These are phyloP conservation scores for Podila epigama DNA, from an alignment of 192 early-diverging fungal genomes.

Conservation along the genomic window DNA sequence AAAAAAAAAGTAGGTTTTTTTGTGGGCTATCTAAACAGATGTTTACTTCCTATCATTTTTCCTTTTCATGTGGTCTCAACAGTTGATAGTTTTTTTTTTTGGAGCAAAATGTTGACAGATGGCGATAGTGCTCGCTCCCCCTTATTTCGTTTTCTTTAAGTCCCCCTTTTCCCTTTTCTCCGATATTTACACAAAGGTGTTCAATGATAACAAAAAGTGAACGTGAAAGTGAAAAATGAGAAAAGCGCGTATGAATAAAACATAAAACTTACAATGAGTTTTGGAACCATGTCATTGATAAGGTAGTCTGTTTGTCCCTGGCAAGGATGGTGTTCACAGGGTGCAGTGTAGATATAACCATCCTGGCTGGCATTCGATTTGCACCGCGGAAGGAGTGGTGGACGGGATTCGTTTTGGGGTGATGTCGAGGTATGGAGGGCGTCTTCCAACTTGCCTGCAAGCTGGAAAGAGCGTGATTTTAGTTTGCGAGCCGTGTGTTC, in stretches of 20 bases:
- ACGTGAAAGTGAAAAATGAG: background rate
- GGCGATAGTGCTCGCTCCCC: too few relatives aligned
- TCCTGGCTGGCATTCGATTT: background rate
- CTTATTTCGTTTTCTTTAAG: too few relatives aligned
- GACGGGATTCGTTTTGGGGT: background rate
- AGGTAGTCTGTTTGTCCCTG: slow-evolving; percentile 44
- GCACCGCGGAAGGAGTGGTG: background rate
- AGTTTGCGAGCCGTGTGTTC: slow-evolving; percentile 11
- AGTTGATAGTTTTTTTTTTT: too few relatives aligned
- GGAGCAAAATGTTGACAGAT: background rate
- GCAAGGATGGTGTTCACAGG: slow-evolving; percentile 46
- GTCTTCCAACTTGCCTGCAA: slow-evolving; percentile 42
- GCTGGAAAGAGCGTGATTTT: slow-evolving; percentile 37
- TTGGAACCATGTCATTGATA: slow-evolving; percentile 50
- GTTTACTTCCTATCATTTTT: background rate
- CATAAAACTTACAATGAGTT: slow-evolving; percentile 38
- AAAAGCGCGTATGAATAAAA: background rate
- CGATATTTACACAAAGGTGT: too few relatives aligned
- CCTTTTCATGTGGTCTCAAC: too few relatives aligned
- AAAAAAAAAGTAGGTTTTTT: background rate
- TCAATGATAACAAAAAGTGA: background rate
- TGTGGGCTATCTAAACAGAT: background rate
- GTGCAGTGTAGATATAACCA: slow-evolving; percentile 46
- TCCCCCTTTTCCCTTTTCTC: too few relatives aligned
- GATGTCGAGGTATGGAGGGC: slow-evolving; percentile 21